phyloP scores from a whole-genome alignment of 139 green algal species.

The Tetradesmus lagerheimii region DNA sequence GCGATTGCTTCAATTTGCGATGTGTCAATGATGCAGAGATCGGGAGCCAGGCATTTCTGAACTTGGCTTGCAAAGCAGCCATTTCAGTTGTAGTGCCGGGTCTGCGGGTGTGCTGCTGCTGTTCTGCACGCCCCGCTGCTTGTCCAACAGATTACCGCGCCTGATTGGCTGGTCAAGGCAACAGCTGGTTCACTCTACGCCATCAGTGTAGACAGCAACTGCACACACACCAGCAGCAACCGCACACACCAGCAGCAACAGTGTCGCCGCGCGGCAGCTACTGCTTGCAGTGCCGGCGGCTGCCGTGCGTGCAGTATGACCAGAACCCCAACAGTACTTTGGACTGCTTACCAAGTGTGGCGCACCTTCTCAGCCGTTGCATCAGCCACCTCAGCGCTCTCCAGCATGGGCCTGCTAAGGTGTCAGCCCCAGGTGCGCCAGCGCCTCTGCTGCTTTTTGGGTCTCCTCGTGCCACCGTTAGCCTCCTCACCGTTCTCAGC shows the following conservation, averaged over 20 bases:
- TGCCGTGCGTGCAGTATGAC: background rate
- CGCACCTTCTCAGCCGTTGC: slow-evolving; percentile 57
- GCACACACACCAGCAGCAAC: background rate
- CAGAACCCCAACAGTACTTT: too few relatives aligned
- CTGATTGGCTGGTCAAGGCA: slow-evolving; percentile 31
- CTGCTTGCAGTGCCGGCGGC: background rate
- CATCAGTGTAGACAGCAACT: slow-evolving; percentile 21
- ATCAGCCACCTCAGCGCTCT: slow-evolving; percentile 84
- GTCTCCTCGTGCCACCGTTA: slow-evolving; percentile 86
- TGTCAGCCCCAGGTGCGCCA: slow-evolving; percentile 81
- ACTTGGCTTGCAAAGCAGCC: too few relatives aligned
- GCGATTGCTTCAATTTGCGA: too few relatives aligned
- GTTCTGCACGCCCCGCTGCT: background rate
- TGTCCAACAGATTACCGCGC: background rate
- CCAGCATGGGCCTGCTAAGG: slow-evolving; percentile 79
- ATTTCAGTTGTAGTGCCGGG: slow-evolving; percentile 19
- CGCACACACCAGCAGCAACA: too few relatives aligned
- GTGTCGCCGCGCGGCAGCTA: background rate
- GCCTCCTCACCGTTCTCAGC: slow-evolving; percentile 8
- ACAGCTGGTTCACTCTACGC: slow-evolving; percentile 26
- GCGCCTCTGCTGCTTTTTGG: slow-evolving; percentile 80
- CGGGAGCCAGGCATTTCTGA: too few relatives aligned
- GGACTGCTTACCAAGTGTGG: background rate
- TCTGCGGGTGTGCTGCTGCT: slow-evolving; percentile 8
- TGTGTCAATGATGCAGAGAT: too few relatives aligned